phyloP scores from a whole-genome alignment of 1,284 basidiomycete genomes.

The Lignosus rhinocerotis region DNA sequence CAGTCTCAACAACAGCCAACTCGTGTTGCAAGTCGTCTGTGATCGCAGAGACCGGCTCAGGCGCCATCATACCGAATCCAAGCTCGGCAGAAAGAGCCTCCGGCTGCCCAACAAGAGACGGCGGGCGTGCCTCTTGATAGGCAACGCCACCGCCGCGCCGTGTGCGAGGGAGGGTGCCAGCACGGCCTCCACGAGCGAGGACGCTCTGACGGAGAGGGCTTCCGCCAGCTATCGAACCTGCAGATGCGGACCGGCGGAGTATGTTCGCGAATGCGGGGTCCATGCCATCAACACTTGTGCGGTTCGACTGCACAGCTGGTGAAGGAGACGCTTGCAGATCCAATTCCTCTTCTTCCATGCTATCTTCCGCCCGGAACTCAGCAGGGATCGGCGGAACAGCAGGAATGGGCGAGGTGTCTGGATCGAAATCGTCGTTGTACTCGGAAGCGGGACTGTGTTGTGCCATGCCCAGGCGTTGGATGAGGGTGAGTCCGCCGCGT shows the following conservation, averaged over 20 bases:
- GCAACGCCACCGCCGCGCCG: constrained; percentile 60
- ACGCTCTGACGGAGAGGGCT: constrained; percentile 61
- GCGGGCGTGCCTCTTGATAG: constrained; percentile 64
- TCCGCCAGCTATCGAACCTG: constrained; percentile 47
- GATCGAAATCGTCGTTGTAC: constrained; percentile 47
- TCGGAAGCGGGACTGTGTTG: constrained; percentile 54
- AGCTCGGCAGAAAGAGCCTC: constrained; percentile 70
- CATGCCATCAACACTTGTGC: constrained; percentile 78
- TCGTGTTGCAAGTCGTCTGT: constrained; percentile 38
- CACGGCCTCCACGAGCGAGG: constrained; percentile 32
- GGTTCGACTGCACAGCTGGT: constrained; percentile 46
- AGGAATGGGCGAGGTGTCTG: constrained; percentile 45
- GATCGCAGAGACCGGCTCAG: constrained; percentile 30
- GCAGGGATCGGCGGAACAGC: constrained; percentile 50
- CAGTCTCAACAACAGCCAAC: constrained; percentile 47
- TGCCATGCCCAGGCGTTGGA: constrained; percentile 63
- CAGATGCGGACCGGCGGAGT: constrained; percentile 59
- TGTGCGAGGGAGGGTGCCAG: constrained; percentile 31
- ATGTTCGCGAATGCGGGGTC: constrained; percentile 81
- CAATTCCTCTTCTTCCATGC: constrained; percentile 38
- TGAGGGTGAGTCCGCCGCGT: constrained; percentile 54
- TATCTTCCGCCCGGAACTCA: constrained; percentile 42
- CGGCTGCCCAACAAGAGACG: constrained; percentile 66
- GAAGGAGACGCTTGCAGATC: constrained; percentile 44
- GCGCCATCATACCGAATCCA: constrained; percentile 48